Evolutionary conservation across 495 filamentous ascomycete species (phyloP), one percentile per base, ranked within the genome.

Genomic region (Antarctomyces pellizariae): DNA sequence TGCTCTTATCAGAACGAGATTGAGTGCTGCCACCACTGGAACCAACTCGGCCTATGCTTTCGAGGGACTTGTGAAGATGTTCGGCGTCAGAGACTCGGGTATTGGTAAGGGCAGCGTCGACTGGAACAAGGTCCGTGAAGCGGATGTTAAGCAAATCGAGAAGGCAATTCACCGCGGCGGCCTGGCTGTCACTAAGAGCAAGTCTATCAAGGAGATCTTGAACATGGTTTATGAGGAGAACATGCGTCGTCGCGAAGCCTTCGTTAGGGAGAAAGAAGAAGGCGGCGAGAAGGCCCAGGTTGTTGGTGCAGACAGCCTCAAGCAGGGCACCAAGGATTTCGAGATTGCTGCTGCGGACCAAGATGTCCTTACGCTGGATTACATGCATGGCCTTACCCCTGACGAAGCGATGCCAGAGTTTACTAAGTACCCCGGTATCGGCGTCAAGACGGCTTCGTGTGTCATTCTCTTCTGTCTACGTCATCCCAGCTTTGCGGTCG

Each of bases 361-460:
- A 11, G 52, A 64, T 25, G 44, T 45, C 16, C 50, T 79, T 7
- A 72, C 73, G 0, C 60, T 95, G 8, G 76, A 93, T 33, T 67
- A 90, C 44, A 48, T 92, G 9, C 75, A 75, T 34, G 50, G 50
- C 8, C 48, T 89, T 29, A 45, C 51, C 11, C 68, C 60, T 7
- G 59, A 76, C 10, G 60, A 77, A 14, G 78, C 69, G 0, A 73
- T 91, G 62, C 49, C 51, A 5, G 65, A 71, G 30, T 57, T 95
- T 18, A 62, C 67, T 26, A 70, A 62, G 29, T 86, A 71, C 24
- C 73, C 74, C 2, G 86, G 84, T 2, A 76, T 95, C 32, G 86
- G 83, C 0, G 69, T 77, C 28, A 97, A 97, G 50, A 91, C 83
- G 0, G 75, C 83, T 2, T 71, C 77, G 5, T 97, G 86, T 36